These are phyloP conservation scores for Fragaria nilgerrensis DNA, from an alignment of 306 rosid genomes.

Conservation along the genomic window DNA sequence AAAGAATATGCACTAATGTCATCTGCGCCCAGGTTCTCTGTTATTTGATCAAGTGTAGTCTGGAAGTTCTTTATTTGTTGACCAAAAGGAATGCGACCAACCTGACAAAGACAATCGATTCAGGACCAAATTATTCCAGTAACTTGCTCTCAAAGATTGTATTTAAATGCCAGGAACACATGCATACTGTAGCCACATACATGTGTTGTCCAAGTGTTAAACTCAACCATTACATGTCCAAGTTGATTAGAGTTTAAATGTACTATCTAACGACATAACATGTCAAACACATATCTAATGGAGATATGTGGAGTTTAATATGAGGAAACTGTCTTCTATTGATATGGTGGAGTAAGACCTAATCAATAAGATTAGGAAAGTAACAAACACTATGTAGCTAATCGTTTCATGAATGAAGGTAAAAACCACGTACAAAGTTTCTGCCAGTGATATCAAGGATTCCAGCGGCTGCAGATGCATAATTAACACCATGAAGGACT, in stretches of 20 bases:
- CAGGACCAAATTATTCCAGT: background rate
- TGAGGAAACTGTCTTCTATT: background rate
- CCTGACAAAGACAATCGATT: conserved; percentile 36
- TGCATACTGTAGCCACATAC: background rate
- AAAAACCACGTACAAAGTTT: conserved; percentile 59
- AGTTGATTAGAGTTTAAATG: background rate
- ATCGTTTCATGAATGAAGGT: background rate
- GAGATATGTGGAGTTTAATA: background rate
- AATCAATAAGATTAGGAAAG: background rate
- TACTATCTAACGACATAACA: background rate
- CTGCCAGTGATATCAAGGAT: conserved; percentile 85
- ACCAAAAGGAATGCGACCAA: conserved; percentile 76
- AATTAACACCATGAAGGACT: conserved; percentile 74
- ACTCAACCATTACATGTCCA: background rate
- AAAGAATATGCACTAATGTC: conserved; percentile 60
- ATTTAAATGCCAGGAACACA: background rate
- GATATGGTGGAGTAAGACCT: background rate
- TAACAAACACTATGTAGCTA: background rate
- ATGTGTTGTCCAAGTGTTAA: background rate
- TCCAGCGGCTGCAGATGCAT: conserved; percentile 95
- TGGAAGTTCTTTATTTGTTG: conserved; percentile 74
- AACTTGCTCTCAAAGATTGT: background rate
- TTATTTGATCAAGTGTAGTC: conserved; percentile 64
- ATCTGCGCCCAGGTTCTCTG: conserved; percentile 51
- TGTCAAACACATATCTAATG: background rate